Evolutionary conservation across 352 stramenopile genomes (phyloP).

Genomic region (Phytophthora meadii): DNA sequence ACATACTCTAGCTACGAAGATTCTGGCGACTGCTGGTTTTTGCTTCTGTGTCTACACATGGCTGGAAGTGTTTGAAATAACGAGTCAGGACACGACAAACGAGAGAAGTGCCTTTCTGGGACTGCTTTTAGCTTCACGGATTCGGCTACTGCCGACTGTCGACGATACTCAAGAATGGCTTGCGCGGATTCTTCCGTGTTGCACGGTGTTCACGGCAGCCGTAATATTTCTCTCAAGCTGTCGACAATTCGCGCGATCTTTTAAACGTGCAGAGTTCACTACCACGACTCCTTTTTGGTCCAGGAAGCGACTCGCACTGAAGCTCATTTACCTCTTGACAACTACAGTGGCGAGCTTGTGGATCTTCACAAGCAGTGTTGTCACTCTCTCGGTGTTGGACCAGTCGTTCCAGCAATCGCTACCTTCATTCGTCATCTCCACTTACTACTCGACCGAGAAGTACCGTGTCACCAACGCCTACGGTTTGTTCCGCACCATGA

Average conservation of each 20-base stretch:
- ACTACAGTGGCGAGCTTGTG: constrained; percentile 30
- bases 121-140: constrained; percentile 30
- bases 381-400: constrained; percentile 55
- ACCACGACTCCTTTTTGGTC: not conserved
- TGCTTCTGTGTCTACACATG: constrained; percentile 41
- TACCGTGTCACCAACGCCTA: constrained; percentile 74
- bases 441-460: constrained; percentile 37
- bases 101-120: constrained; percentile 14
- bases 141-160: constrained; percentile 44
- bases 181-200: constrained; percentile 36
- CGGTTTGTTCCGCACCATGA: constrained; percentile 92
- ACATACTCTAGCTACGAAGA: not conserved
- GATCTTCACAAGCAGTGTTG: constrained; percentile 48
- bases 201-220: constrained; percentile 22
- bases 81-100: constrained; percentile 1
- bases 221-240: constrained; percentile 21
- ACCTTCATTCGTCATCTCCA: constrained; percentile 31
- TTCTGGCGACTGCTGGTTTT: constrained; percentile 15
- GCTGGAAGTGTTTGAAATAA: constrained; percentile 35
- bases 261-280: not conserved
- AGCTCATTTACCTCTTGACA: constrained; percentile 38
- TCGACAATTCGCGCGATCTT: constrained; percentile 41
- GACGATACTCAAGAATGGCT: constrained; percentile 56
- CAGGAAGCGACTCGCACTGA: constrained; percentile 16
- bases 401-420: constrained; percentile 44